Base-by-base conservation (phyloP, 2,329 filamentous ascomycete genomes). In the Uncinocarpus reesii region DNA sequence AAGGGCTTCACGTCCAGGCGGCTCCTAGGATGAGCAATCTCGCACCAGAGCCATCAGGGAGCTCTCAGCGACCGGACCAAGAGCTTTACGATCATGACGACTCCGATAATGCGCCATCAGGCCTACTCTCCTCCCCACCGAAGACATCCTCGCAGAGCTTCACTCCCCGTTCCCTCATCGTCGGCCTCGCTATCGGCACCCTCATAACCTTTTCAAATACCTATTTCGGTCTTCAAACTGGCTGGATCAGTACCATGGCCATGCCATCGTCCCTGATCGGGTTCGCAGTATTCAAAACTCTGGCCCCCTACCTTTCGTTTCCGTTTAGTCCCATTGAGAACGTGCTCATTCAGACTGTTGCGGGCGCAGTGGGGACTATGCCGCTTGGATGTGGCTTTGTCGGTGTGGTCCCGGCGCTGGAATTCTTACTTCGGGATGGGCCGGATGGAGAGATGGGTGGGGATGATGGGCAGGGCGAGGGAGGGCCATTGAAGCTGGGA, bases 121-220 rank as follows among this genome's bases (percentile, higher is more conserved):
- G 16, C 13, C 7, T 18, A 1, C 26, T 44, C 13, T 16, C 26
- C 15, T 31, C 24, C 13, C 11, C 24, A 7, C 11, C n/a, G 2
- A 44, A 41, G 24, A 61, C 61, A 24, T 63, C 64, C 28, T 55
- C 65, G 15, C 65, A 67, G 52, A 88, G 87, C 69, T 95, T 98
- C 68, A 96, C 92, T 0, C 50, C 83, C 21, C 83, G 92, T 48
- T 87, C 87, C 43, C 75, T 96, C 32, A 62, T 80, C 4, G 86
- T 86, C 23, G 92, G 92, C 13, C 73, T 94, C 4, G 71, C 78
- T 2, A 92, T 98, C 54, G 92, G 92, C 34, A 79, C 92, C 3
- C 73, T 96, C 48, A 95, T 96, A 60, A 92, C 86, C 62, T 95
- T 95, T 64, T 93, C 86, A 45, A 98, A 98, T 63, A 95, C 93